Base-by-base conservation (phyloP, 257 asterid genomes). In the Handroanthus guayacan region DNA sequence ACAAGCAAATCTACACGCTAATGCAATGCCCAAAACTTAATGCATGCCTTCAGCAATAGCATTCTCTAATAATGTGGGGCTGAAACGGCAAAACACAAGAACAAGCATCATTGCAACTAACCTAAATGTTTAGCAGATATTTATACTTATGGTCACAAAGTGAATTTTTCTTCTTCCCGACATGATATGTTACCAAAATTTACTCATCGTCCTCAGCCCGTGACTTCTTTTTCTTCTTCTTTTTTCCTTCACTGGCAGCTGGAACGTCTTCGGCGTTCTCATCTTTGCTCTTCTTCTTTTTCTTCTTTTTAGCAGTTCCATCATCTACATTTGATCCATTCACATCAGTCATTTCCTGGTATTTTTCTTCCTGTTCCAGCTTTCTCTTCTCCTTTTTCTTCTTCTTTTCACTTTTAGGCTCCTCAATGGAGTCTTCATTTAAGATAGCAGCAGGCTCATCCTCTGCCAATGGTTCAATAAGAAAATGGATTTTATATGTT, bases 361-460 rank as follows among this genome's bases (percentile, higher is more conserved):
- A 34, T 25, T 25, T 25, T 12, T 69, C 84, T 62, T 57, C 85
- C 57, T 79, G 71, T 38, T 75, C 85, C 52, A 67, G 52, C 67
- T 85, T 87, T 74, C 89, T 81, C 80, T 86, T 88, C 72, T 87
- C 87, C 82, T 86, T 84, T 76, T 89, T 89, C 87, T 87, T 87
- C 85, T 86, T 86, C 88, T 87, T 89, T 34, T 86, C 91, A 8
- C 81, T 79, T 81, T 81, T 86, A 7, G 86, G 89, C 80, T 82
- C 89, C 41, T 82, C 95, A 13, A 81, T 55, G 13, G 82, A 82
- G 17, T 75, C 81, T 5, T 83, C 86, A 75, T 80, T 87, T 44
- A 79, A 25, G 31, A 25, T 1, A 25, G 31, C 31, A 25, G 31
- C 57, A 7, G 61, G 69, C 31, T 74, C 72, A 69, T 82, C 94